These are phyloP conservation scores for Rubroboletus pulcherrimus DNA, from an alignment of 768 basidiomycete species.

Conservation along the genomic window DNA sequence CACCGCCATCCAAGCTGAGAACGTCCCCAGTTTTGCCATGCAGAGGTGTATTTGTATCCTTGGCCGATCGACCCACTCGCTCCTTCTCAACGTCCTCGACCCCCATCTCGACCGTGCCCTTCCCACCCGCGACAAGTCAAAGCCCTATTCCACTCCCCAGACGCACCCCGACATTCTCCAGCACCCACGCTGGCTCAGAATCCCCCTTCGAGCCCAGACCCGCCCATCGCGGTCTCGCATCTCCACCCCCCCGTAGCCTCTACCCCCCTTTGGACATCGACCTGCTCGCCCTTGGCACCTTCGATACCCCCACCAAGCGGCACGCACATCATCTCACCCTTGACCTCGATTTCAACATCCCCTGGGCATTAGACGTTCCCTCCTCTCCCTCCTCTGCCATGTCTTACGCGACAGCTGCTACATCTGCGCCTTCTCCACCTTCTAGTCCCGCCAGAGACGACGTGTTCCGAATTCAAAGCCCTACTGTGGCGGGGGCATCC, in stretches of 20 bases:
- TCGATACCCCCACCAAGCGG: conserved; percentile 6
- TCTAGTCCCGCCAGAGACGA: conserved; percentile 13
- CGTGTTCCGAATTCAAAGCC: conserved; percentile 5
- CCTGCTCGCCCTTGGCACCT: conserved; percentile 3
- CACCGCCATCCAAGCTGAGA: conserved; percentile 17
- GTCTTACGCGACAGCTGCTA: conserved; percentile 21
- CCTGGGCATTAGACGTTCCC: conserved; percentile 16
- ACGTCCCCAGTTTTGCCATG: neutral
- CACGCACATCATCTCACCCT: conserved; percentile 17
- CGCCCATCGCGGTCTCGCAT: neutral
- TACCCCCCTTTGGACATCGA: conserved; percentile 12
- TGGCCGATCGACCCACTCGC: neutral
- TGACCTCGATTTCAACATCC: conserved; percentile 20
- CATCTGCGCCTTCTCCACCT: conserved; percentile 8
- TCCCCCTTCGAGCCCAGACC: conserved; percentile 23
- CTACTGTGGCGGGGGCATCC: neutral
- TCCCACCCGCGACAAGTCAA: conserved; percentile 8
- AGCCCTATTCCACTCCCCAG: conserved; percentile 2
- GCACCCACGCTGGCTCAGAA: conserved; percentile 8
- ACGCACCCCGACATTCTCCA: conserved; percentile 8
- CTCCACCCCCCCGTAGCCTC: neutral
- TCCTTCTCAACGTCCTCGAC: conserved; percentile 2
- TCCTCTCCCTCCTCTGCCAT: conserved; percentile 18
- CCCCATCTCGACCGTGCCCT: conserved; percentile 20
- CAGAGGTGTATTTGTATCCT: neutral